Conservation (phyloP, 1,284 basidiomycete species). For the Athelia sp. region DNA sequence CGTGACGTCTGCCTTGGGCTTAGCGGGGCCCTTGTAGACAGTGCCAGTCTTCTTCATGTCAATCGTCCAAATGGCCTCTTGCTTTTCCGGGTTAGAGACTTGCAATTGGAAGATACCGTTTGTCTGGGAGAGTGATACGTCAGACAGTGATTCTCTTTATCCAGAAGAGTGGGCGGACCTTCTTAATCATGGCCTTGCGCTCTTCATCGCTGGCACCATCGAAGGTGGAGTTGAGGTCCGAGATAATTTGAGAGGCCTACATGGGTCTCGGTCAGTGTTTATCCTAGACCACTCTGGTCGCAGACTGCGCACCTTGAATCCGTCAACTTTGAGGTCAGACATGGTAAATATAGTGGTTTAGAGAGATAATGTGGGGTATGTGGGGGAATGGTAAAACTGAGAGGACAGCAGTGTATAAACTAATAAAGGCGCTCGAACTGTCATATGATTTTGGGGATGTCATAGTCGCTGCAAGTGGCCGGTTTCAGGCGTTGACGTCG, state of each 20-base stretch:
- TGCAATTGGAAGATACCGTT: constrained; percentile 91
- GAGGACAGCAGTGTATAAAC: background rate
- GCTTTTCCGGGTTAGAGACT: constrained; percentile 73
- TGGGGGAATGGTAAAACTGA: too few species aligned
- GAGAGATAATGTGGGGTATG: too few species aligned
- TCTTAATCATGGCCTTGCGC: constrained; percentile 80
- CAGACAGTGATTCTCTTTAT: background rate
- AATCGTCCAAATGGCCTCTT: constrained; percentile 87
- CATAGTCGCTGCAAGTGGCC: too few species aligned
- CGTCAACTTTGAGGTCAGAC: constrained; percentile 53
- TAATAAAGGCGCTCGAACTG: too few species aligned
- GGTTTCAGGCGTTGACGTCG: too few species aligned
- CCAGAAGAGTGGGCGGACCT: constrained; percentile 42
- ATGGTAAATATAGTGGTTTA: constrained; percentile 24
- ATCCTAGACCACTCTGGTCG: background rate
- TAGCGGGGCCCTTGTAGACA: constrained; percentile 76
- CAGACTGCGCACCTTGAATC: constrained; percentile 45
- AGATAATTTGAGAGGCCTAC: constrained; percentile 71
- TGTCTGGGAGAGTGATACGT: constrained; percentile 46
- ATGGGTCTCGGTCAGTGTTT: background rate
- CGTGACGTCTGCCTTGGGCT: constrained; percentile 72
- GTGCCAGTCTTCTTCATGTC: constrained; percentile 90
- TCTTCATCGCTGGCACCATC: constrained; percentile 64
- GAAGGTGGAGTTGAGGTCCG: constrained; percentile 61
- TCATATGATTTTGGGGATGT: too few species aligned